These are phyloP conservation scores for Zygotorulaspora chibaensis DNA, from an alignment of 805 yeast genomes.

Conservation along the genomic window DNA sequence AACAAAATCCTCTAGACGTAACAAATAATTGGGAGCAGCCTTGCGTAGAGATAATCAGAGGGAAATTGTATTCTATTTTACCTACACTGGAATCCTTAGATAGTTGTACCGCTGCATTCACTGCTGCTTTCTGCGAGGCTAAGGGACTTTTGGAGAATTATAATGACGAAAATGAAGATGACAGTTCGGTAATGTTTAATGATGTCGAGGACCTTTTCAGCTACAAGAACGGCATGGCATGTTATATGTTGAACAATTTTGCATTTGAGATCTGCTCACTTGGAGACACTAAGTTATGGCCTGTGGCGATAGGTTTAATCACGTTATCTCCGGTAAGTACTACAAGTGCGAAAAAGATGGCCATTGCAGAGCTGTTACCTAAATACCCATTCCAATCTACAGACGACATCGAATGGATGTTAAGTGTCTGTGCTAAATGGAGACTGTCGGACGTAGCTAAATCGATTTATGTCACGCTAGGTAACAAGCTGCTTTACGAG, in stretches of 20 bases:
- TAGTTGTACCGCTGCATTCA: conserved; percentile 58
- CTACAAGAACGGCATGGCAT: conserved; percentile 44
- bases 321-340: conserved; percentile 43
- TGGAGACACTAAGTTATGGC: conserved; percentile 47
- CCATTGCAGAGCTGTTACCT: conserved; percentile 56
- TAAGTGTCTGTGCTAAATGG: conserved; percentile 66
- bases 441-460: conserved; percentile 55
- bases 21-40: conserved; percentile 50
- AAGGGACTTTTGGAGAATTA: conserved; percentile 52
- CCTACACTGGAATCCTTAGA: conserved; percentile 57
- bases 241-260: conserved; percentile 29
- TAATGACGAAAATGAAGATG: conserved; percentile 24
- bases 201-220: conserved; percentile 31
- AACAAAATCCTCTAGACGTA: conserved; percentile 36
- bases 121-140: conserved; percentile 59
- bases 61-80: conserved; percentile 53
- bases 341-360: conserved; percentile 30
- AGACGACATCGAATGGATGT: conserved; percentile 77
- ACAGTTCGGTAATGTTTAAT: neutral
- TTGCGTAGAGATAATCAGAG: conserved; percentile 53
- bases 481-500: conserved; percentile 45
- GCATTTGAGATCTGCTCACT: conserved; percentile 31
- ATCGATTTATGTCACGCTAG: conserved; percentile 48
- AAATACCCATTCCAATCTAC: conserved; percentile 57
- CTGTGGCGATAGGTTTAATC: conserved; percentile 66